A percentile compares a stretch with the other conserved stretches of the same genome.
Conservation (phyloP, 2,329 filamentous ascomycete species). For the Talaromyces atroroseus region DNA sequence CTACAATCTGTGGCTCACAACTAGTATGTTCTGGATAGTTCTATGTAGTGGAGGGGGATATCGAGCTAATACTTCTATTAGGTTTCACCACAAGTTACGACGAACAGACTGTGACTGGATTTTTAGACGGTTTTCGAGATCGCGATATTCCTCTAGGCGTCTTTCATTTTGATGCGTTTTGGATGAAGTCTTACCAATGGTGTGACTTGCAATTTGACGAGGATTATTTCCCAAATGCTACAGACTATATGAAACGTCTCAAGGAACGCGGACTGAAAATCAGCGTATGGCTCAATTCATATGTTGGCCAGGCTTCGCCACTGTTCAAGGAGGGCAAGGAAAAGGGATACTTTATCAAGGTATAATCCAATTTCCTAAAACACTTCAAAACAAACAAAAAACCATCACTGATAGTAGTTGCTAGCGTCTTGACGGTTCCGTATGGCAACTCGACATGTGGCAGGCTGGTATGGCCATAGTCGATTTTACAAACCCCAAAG, state of each 20-base stretch:
- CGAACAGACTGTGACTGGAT: slow-evolving; percentile 60
- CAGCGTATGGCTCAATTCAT: slow-evolving; percentile 72
- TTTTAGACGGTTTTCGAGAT: slow-evolving; percentile 63
- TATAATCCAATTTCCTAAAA: slow-evolving; percentile 5
- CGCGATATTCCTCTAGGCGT: slow-evolving; percentile 63
- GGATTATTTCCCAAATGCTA: slow-evolving; percentile 63
- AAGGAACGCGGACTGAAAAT: slow-evolving; percentile 62
- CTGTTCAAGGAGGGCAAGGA: slow-evolving; percentile 58
- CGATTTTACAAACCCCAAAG: slow-evolving; percentile 68
- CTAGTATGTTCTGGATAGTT: slow-evolving; percentile 29
- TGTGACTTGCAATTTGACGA: slow-evolving; percentile 68
- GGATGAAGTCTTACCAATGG: slow-evolving; percentile 71
- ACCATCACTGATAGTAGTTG: background rate
- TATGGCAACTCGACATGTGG: slow-evolving; percentile 75
- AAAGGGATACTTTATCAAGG: slow-evolving; percentile 63
- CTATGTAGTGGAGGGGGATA: background rate
- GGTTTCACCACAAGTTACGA: slow-evolving; percentile 67
- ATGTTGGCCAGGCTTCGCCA: slow-evolving; percentile 64
- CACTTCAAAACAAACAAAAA: background rate
- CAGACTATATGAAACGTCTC: slow-evolving; percentile 57
- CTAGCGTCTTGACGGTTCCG: slow-evolving; percentile 57
- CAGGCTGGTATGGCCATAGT: slow-evolving; percentile 70
- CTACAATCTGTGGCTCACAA: slow-evolving; percentile 71
- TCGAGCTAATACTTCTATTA: background rate
- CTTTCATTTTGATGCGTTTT: slow-evolving; percentile 74